These are phyloP conservation scores for Excoecaria agallocha DNA, from an alignment of 345 rosid species.

Conservation along the genomic window DNA sequence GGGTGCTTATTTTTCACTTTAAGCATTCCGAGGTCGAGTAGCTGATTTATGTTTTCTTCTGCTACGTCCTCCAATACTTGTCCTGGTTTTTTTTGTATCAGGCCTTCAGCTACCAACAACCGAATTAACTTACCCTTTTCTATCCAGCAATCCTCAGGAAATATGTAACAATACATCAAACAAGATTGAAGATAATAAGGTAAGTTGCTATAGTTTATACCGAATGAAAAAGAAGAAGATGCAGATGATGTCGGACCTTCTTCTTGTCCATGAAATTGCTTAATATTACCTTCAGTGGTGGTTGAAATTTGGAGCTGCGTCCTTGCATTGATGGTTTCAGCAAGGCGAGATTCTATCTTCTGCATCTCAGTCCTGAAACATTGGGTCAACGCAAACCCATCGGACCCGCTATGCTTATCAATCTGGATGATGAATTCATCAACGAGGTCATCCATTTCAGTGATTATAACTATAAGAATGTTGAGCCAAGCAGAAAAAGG, in stretches of 20 bases:
- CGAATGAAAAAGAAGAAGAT: constrained; percentile 19
- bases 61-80: constrained; percentile 31
- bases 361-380: constrained; percentile 22
- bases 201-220: constrained; percentile 16
- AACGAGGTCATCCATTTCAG: constrained; percentile 26
- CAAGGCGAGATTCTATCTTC: constrained; percentile 20
- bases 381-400: constrained; percentile 17
- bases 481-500: constrained; percentile 14
- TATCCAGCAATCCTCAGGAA: constrained; percentile 34
- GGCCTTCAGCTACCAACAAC: constrained; percentile 37
- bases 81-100: constrained; percentile 30
- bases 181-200: constrained; percentile 37
- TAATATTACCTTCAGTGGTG: neutral
- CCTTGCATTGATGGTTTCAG: constrained; percentile 12
- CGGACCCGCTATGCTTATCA: constrained; percentile 18
- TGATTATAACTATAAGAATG: constrained; percentile 4
- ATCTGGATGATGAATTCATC: constrained; percentile 34
- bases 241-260: constrained; percentile 24
- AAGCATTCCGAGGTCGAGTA: constrained; percentile 36
- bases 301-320: constrained; percentile 13
- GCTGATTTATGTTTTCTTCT: constrained; percentile 30
- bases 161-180: constrained; percentile 35
- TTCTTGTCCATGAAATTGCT: constrained; percentile 1
- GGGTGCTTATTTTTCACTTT: constrained; percentile 13
- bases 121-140: constrained; percentile 31